Percentiles rank a stretch among this genome's conserved stretches.
phyloP scores from a whole-genome alignment of 164 flowering plant species.

The Aristolochia fimbriata region DNA sequence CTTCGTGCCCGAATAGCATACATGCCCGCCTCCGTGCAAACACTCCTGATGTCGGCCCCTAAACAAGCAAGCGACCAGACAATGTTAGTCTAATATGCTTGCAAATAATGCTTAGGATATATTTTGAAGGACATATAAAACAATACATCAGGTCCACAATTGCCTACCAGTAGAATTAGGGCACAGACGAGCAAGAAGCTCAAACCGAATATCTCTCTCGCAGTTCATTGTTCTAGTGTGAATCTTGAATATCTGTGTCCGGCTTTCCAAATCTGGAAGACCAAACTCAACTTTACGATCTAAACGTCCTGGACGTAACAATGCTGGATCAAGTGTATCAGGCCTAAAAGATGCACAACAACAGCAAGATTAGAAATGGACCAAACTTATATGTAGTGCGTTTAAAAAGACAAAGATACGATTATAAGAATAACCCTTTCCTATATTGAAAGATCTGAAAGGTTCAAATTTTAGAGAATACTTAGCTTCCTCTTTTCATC shows the following conservation, averaged over 20 bases:
- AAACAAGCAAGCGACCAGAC: background rate
- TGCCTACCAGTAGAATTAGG: constrained; percentile 91
- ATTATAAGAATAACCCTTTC: no score
- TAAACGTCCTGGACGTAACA: constrained; percentile 87
- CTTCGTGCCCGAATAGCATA: constrained; percentile 86
- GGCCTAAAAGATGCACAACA: constrained; percentile 39
- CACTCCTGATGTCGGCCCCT: constrained; percentile 98
- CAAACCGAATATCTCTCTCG: constrained; percentile 90
- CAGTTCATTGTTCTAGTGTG: constrained; percentile 98
- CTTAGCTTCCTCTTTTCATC: no score
- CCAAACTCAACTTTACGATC: constrained; percentile 99
- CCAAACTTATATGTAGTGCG: no score
- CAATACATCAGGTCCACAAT: background rate
- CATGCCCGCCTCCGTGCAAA: constrained; percentile 99
- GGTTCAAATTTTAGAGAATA: no score
- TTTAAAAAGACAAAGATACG: no score
- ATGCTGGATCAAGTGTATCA: constrained; percentile 90
- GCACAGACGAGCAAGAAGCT: constrained; percentile 93
- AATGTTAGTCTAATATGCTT: background rate
- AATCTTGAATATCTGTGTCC: constrained; percentile 93
- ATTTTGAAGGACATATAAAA: background rate
- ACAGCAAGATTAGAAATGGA: background rate
- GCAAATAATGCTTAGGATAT: background rate
- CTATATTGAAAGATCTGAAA: no score
- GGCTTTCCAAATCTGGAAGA: constrained; percentile 86